phyloP scores from a whole-genome alignment of 345 rosid genomes.

The Isatis tinctoria region DNA sequence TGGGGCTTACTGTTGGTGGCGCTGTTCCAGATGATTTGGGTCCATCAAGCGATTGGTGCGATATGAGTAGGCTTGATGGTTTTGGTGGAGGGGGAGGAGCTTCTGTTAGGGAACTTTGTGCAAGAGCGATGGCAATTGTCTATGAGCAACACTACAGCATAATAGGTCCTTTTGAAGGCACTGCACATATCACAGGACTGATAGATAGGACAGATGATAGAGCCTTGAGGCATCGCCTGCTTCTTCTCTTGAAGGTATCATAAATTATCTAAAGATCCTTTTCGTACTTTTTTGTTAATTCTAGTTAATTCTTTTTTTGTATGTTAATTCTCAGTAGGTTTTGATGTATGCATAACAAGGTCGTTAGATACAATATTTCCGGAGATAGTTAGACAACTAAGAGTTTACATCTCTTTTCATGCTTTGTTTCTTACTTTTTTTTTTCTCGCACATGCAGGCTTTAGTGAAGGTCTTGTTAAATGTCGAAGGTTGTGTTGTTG shows the following conservation, averaged over 20 bases:
- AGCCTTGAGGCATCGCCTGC: slow-evolving; percentile 96
- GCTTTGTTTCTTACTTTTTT: slow-evolving; percentile 7
- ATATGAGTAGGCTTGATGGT: slow-evolving; percentile 93
- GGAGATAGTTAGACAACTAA: slow-evolving; percentile 6
- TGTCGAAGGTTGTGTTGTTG: slow-evolving; percentile 91
- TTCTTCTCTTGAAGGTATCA: slow-evolving; percentile 84
- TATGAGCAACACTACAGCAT: slow-evolving; percentile 86
- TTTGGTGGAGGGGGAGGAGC: slow-evolving; percentile 99
- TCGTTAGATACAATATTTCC: slow-evolving; percentile 3
- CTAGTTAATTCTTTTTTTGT: no score
- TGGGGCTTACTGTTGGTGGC: slow-evolving; percentile 93
- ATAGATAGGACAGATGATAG: slow-evolving; percentile 94
- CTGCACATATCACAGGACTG: slow-evolving; percentile 90
- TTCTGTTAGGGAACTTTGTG: slow-evolving; percentile 99
- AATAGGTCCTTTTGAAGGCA: slow-evolving; percentile 95
- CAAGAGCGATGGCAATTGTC: slow-evolving; percentile 97
- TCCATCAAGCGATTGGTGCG: slow-evolving; percentile 99
- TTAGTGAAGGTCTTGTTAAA: slow-evolving; percentile 86
- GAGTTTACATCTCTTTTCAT: slow-evolving; percentile 11
- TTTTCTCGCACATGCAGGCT: slow-evolving; percentile 52
- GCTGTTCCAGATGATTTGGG: slow-evolving; percentile 96
- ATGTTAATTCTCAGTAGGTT: background rate
- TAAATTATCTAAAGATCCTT: background rate
- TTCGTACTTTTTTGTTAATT: background rate
- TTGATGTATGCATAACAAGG: background rate